Evolutionary conservation across 345 rosid genomes (phyloP).

Genomic region (Rhodamnia rubescens): DNA sequence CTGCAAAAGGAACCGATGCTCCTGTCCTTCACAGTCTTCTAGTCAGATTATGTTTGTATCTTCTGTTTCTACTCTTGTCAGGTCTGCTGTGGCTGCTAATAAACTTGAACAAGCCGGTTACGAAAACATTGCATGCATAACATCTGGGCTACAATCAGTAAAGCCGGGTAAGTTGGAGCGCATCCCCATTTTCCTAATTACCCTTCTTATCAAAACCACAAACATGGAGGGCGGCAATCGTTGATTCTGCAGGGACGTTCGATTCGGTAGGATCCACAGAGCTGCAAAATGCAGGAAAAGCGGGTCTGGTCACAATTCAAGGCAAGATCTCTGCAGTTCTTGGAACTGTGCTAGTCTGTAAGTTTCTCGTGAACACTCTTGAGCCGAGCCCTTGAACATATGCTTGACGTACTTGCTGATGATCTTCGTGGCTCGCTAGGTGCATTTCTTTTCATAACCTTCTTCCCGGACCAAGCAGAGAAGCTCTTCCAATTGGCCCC

Average conservation of each 20-base stretch:
- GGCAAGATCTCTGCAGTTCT: constrained; percentile 90
- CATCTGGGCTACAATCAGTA: constrained; percentile 78
- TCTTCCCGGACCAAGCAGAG: constrained; percentile 94
- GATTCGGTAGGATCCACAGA: constrained; percentile 61
- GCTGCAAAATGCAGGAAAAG: constrained; percentile 84
- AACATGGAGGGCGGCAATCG: background rate
- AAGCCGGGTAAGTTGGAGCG: constrained; percentile 51
- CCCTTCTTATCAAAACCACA: background rate
- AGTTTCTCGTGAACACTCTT: constrained; percentile 10
- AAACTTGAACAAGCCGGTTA: constrained; percentile 72
- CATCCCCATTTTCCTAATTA: background rate
- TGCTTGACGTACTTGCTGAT: background rate
- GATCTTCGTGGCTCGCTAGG: constrained; percentile 25
- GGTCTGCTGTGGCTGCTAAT: constrained; percentile 83
- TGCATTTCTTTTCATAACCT: constrained; percentile 75
- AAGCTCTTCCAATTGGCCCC: constrained; percentile 47
- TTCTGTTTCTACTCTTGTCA: constrained; percentile 14
- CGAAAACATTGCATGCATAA: constrained; percentile 58
- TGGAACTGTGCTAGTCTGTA: constrained; percentile 87
- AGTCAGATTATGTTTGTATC: background rate
- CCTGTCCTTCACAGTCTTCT: background rate
- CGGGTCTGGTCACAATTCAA: constrained; percentile 78
- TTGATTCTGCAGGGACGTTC: constrained; percentile 45
- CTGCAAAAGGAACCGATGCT: background rate
- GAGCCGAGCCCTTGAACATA: background rate